Conservation (phyloP, 2,329 filamentous ascomycete genomes). For the Hypoxylon sp. region DNA sequence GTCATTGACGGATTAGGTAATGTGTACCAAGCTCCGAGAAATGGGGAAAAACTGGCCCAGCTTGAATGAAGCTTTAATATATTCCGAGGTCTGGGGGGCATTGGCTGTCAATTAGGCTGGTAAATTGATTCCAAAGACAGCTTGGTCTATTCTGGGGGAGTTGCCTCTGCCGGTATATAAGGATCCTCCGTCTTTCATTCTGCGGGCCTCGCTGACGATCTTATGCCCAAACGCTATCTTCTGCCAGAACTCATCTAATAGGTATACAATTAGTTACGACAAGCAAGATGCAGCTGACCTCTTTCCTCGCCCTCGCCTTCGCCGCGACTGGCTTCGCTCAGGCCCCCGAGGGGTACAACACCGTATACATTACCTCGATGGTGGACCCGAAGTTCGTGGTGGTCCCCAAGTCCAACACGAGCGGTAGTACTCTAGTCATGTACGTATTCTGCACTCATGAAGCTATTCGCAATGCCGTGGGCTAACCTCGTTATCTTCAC, state of each 20-base stretch:
- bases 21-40: conserved; percentile 37
- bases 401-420: conserved; percentile 51
- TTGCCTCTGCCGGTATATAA: conserved; percentile 29
- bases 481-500: conserved; percentile 16
- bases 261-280: background rate
- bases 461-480: background rate
- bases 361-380: conserved; percentile 56
- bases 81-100: conserved; percentile 36
- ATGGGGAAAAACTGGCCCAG: conserved; percentile 26
- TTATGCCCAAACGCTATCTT: conserved; percentile 3
- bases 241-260: conserved; percentile 7
- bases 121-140: conserved; percentile 42
- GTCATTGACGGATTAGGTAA: conserved; percentile 38
- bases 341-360: conserved; percentile 54
- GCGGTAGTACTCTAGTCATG: conserved; percentile 54
- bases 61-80: conserved; percentile 41
- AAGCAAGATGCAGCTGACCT: conserved; percentile 48
- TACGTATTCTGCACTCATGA: conserved; percentile 40
- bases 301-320: conserved; percentile 51
- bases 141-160: conserved; percentile 9
- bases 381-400: conserved; percentile 58
- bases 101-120: conserved; percentile 47
- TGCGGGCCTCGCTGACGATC: conserved; percentile 13
- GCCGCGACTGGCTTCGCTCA: conserved; percentile 54
- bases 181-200: conserved; percentile 18